phyloP scores from a whole-genome alignment of 2,329 filamentous ascomycete species.

The Bipolaris cookei region DNA sequence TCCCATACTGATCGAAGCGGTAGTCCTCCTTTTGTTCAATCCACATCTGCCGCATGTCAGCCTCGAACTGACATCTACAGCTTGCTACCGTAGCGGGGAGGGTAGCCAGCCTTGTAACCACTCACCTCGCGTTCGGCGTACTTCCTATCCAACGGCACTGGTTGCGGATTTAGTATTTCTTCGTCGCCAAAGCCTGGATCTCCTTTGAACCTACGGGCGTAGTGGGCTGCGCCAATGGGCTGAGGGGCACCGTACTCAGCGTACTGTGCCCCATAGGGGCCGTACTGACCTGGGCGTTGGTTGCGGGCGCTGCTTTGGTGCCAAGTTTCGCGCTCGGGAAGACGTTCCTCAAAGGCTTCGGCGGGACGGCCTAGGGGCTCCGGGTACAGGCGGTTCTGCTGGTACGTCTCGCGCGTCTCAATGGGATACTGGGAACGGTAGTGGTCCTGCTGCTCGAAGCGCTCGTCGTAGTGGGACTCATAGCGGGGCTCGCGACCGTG shows the following conservation, averaged over 20 bases:
- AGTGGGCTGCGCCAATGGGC: conserved; percentile 37
- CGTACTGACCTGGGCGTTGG: conserved; percentile 22
- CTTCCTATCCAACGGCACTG: conserved; percentile 40
- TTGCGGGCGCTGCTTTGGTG: conserved; percentile 37
- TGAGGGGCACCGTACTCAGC: conserved; percentile 43
- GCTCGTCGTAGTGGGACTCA: conserved; percentile 29
- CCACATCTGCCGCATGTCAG: conserved; percentile 38
- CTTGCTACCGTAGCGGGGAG: conserved; percentile 18
- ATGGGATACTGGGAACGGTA: conserved; percentile 29
- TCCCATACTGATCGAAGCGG: conserved; percentile 46
- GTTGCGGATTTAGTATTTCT: conserved; percentile 47
- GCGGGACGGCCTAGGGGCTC: conserved; percentile 40
- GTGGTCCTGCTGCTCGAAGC: conserved; percentile 30
- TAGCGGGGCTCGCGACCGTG: conserved; percentile 21
- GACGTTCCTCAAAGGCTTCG: conserved; percentile 45
- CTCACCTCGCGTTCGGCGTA: conserved; percentile 45
- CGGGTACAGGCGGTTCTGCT: conserved; percentile 21
- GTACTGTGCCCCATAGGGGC: conserved; percentile 32
- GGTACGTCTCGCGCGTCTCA: conserved; percentile 15
- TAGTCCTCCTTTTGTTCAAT: conserved; percentile 48
- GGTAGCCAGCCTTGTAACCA: conserved; percentile 18
- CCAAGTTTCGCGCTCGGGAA: conserved; percentile 45
- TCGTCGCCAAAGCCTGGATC: conserved; percentile 48
- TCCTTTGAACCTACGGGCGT: conserved; percentile 43
- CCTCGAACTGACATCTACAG: conserved; percentile 16